Evolutionary conservation across 441 rosid species (phyloP), one percentile per base, ranked within the genome.

Genomic region (Populus hybrid): DNA sequence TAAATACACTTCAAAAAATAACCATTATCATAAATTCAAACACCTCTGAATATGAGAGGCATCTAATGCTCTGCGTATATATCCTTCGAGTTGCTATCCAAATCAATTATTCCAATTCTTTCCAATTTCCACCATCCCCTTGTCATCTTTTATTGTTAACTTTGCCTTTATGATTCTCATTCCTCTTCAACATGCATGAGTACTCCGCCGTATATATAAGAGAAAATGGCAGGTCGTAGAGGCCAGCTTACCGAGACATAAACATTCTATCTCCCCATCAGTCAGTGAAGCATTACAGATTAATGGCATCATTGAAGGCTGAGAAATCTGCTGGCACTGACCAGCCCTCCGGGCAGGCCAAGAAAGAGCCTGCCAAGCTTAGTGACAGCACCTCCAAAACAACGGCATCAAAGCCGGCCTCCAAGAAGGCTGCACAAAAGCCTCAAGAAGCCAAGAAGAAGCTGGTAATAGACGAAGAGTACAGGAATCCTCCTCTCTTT

Each of bases 281-380:
- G 61, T 53, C 61, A 16, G 11, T 14, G 64, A 23, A 12, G 18
- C 23, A 12, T 16, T 26, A 9, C 12, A 18, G 38, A 40, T 5
- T 28, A 69, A 88, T 88, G 90, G 86, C 90, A 64, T 86, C 89
- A 26, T 4, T 77, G 78, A 88, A 88, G 78, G 81, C 84, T 69
- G 86, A 86, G 80, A 88, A 83, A 84, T 84, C 89, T 9, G 75
- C 74, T 42, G 89, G 87, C 53, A 81, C 86, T 65, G 24, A 24
- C 1, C 87, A 85, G 7, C 74, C 56, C 40, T 78, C 64, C 42
- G 84, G 84, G 64, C 84, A 77, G 76, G 35, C 50, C 36, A 82
- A 85, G 77, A 79, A 82, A 63, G 87, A 85, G 7, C 73, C 79
- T 26, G 75, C 81, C 69, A 87, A 86, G 77, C 70, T 69, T 11